Conservation (phyloP, 2,329 filamentous ascomycete genomes). For the Exophiala dermatitidis region DNA sequence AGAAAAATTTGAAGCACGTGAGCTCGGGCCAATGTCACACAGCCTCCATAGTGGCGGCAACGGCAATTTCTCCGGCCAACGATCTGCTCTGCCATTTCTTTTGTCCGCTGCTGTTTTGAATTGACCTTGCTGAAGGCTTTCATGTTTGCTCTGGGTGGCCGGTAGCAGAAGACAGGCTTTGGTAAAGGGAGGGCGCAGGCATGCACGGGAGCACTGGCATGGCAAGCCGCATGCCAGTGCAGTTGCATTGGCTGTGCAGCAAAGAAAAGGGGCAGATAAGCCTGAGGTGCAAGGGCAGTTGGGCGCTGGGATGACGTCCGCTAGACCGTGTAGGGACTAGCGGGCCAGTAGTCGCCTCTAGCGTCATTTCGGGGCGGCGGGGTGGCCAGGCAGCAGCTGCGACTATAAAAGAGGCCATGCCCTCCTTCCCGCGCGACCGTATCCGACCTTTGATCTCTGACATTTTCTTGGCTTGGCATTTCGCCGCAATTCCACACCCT, state of each 20-base stretch:
- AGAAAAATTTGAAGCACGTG: constrained; percentile 17
- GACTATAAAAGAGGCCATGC: constrained; percentile 18
- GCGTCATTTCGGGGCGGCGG: constrained; percentile 7
- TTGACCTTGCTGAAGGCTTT: no score
- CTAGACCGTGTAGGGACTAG: constrained; percentile 3
- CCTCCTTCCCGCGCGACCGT: constrained; percentile 17
- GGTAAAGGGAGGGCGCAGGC: constrained; percentile 12
- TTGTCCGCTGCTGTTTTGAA: no score
- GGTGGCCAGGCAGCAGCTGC: constrained; percentile 5
- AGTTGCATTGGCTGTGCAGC: neutral
- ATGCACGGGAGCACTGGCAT: neutral
- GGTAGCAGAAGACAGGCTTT: neutral
- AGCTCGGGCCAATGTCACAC: constrained; percentile 13
- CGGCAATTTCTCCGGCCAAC: neutral
- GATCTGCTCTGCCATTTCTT: neutral
- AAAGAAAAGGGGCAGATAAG: constrained; percentile 17
- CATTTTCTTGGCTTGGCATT: constrained; percentile 22
- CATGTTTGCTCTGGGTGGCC: no score
- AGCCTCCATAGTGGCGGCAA: neutral
- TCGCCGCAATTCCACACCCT: constrained; percentile 7
- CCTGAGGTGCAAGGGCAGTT: constrained; percentile 4
- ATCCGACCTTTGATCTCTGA: constrained; percentile 16
- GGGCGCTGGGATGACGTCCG: constrained; percentile 1
- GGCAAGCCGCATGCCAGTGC: no score
- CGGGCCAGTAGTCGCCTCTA: constrained; percentile 6